phyloP scores from a whole-genome alignment of 2,329 filamentous ascomycete genomes.

The Fusarium annulatum region DNA sequence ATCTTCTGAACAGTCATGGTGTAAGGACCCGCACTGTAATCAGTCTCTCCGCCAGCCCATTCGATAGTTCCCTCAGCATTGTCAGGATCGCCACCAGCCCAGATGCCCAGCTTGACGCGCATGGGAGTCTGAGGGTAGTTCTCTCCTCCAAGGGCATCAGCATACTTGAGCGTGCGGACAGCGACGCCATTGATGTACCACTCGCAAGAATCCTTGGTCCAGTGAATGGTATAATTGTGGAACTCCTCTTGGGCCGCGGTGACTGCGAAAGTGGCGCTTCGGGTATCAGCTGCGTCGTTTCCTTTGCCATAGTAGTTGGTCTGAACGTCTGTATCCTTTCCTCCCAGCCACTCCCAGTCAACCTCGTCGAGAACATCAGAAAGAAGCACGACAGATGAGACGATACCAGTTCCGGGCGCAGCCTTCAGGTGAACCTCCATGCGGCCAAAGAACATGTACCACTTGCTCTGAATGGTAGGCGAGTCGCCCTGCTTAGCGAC shows the following conservation, averaged over 20 bases:
- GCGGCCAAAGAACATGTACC: conserved; percentile 87
- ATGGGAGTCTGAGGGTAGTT: conserved; percentile 77
- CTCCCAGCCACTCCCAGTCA: conserved; percentile 85
- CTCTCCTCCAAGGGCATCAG: conserved; percentile 60
- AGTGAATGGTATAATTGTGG: conserved; percentile 76
- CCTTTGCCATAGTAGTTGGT: conserved; percentile 82
- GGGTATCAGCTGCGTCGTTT: conserved; percentile 61
- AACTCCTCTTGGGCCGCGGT: conserved; percentile 49
- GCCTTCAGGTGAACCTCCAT: conserved; percentile 77
- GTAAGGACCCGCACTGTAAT: conserved; percentile 60
- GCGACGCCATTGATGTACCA: conserved; percentile 68
- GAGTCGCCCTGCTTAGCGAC: conserved; percentile 68
- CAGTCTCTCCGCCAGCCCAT: conserved; percentile 71
- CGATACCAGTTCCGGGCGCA: conserved; percentile 78
- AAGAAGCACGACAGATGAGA: conserved; percentile 79
- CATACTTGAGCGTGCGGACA: conserved; percentile 44
- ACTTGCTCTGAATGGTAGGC: conserved; percentile 73
- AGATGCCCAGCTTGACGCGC: conserved; percentile 71
- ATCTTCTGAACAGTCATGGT: conserved; percentile 65
- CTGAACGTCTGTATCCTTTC: conserved; percentile 72
- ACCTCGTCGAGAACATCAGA: conserved; percentile 76
- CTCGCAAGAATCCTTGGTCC: conserved; percentile 67
- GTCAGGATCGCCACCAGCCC: conserved; percentile 56
- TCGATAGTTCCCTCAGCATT: conserved; percentile 68
- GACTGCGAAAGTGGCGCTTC: conserved; percentile 20